phyloP scores from a whole-genome alignment of 352 stramenopile genomes.

The Lagenidium sp. region DNA sequence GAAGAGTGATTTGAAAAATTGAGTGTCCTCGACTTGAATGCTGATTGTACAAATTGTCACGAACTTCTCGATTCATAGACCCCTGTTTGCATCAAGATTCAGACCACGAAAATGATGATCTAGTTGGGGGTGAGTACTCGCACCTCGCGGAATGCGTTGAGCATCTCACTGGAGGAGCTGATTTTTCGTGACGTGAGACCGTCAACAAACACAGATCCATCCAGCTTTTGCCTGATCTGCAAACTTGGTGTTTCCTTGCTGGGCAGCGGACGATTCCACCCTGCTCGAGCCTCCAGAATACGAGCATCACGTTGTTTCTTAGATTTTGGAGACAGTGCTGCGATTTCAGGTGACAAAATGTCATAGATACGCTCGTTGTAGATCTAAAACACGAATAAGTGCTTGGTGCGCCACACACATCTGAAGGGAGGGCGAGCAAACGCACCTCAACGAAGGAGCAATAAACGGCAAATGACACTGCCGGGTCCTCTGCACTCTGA shows the following conservation, averaged over 20 bases:
- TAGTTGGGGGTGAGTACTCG: neutral
- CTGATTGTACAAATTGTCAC: conserved; percentile 70
- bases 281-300: conserved; percentile 15
- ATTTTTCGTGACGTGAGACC: conserved; percentile 51
- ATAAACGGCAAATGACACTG: conserved; percentile 37
- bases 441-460: conserved; percentile 61
- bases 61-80: conserved; percentile 52
- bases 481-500: neutral
- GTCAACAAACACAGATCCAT: conserved; percentile 61
- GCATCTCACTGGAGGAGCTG: conserved; percentile 26
- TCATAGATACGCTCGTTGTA: conserved; percentile 80
- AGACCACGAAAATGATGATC: neutral
- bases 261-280: conserved; percentile 41
- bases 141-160: conserved; percentile 57
- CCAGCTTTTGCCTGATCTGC: conserved; percentile 50
- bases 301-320: too few relatives aligned
- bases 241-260: conserved; percentile 43
- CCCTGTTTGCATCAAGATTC: conserved; percentile 18
- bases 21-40: conserved; percentile 59
- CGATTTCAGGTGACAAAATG: conserved; percentile 27
- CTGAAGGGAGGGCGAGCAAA: neutral
- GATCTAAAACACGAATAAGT: conserved; percentile 24
- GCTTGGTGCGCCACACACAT: too few relatives aligned
- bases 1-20: conserved; percentile 62
- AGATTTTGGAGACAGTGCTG: neutral